phyloP scores from a whole-genome alignment of 768 basidiomycete species.

The Melanogaster broomeanus region DNA sequence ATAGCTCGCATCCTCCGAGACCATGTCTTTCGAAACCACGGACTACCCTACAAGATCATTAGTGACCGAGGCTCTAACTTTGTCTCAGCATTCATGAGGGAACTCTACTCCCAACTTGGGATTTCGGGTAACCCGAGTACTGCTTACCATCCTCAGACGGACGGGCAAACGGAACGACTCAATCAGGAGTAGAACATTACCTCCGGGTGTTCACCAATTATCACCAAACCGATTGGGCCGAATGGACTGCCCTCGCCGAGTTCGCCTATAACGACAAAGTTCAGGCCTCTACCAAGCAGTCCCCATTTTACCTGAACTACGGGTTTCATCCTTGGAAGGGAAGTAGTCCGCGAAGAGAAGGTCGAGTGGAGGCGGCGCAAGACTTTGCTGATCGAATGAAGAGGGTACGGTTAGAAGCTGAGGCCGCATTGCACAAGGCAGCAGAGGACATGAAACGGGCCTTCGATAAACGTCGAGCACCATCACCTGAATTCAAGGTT shows the following conservation, averaged over 20 bases:
- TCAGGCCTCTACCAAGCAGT: slow-evolving; percentile 25
- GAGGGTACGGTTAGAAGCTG: too few species aligned
- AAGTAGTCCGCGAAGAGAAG: too few species aligned
- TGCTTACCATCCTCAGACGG: slow-evolving; percentile 47
- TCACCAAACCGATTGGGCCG: slow-evolving; percentile 36
- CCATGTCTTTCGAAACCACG: slow-evolving; percentile 27
- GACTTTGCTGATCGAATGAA: too few species aligned
- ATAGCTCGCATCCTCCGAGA: slow-evolving; percentile 19
- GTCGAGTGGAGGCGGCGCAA: too few species aligned
- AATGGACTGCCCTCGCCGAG: slow-evolving; percentile 32
- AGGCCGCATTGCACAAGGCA: slow-evolving; percentile 13
- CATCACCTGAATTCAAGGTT: slow-evolving; percentile 1
- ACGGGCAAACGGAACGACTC: too few species aligned
- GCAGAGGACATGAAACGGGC: slow-evolving; percentile 27
- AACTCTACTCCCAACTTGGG: slow-evolving; percentile 28
- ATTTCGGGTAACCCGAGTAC: slow-evolving; percentile 38
- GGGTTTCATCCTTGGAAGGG: too few species aligned
- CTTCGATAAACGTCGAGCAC: slow-evolving; percentile 8
- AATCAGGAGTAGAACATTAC: slow-evolving; percentile 44
- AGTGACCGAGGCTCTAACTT: slow-evolving; percentile 33
- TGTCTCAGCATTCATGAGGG: slow-evolving; percentile 30
- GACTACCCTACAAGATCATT: slow-evolving; percentile 27
- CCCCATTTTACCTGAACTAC: too few species aligned
- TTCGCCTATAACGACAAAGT: slow-evolving; percentile 37
- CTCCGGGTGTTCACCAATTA: slow-evolving; percentile 35